Base-by-base conservation (phyloP, 441 rosid species). In the Populus hybrid region DNA sequence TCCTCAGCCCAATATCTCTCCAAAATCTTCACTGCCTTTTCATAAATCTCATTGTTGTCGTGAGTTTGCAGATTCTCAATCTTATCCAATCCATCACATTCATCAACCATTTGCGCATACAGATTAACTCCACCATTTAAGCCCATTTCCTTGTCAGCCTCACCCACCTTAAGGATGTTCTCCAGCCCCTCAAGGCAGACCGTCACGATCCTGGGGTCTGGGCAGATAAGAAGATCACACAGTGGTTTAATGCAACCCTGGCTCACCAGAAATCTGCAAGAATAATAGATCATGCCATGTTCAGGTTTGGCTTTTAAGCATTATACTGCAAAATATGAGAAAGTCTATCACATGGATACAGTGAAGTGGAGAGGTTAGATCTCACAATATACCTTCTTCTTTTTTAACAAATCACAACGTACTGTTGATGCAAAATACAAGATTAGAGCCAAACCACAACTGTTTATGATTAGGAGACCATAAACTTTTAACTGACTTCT, bases 141-240 rank as follows among this genome's bases (percentile, higher is more conserved):
- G 11, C 89, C 90, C 77, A 84, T 69, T 65, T 65, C 86, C 87
- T 89, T 91, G 61, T 87, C 91, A 6, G 87, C 84, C 81, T 93
- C 94, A 53, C 97, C 98, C 28, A 88, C 92, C 92, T 94, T 92
- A 80, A 92, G 82, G 21, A 94, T 92, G 83, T 91, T 94, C 74
- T 94, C 97, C 63, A 93, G 87, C 59, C 97, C 97, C 81, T 90
- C 95, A 50, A 92, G 85, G 75, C 97, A 93, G 66, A 94, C 95
- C 0, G 89, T 91, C 70, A 94, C 86, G 32, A 92, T 92, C 82
- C 97, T 89, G 24, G 97, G 93, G 82, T 94, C 97, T 1, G 95
- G 94, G 80, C 94, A 91, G 1, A 79, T 81, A 63, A 92, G 87
- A 77, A 94, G 97, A 87, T 94, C 98, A 38, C 97, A 92, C 70